Base-by-base conservation (phyloP, 78 protist species). In the Dictyostelium capitatum region DNA sequence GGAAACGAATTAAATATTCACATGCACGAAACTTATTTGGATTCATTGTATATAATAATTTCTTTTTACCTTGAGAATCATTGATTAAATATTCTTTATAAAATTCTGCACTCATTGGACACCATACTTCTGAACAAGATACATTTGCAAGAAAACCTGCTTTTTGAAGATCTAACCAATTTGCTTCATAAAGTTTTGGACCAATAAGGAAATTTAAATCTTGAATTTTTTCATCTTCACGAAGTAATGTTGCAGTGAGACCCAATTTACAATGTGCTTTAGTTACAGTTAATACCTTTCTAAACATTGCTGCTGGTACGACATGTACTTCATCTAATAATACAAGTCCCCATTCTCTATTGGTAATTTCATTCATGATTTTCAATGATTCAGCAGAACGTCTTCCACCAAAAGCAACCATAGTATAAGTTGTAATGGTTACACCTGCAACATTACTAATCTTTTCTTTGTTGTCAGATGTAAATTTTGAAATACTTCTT, bases 161-260 rank as follows among this genome's bases (percentile, higher is more conserved):
- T 19, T 47, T 65, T 82, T 94, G 97, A 30, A 99, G 94, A 54
- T 98, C 99, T 51, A 98, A 96, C 99, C 99, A 99, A 93, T 99
- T 99, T 4, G 99, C 99, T 57, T 99, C 99, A 95, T 99, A 99
- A 78, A 99, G 96, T 89, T 99, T 99, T 25, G 99, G 99, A 4
- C 99, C 99, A 72, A 99, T 96, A 46, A 99, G 94, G 77, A 78
- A 97, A 75, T 92, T 89, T n/a, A 99, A 95, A 37, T 99, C 99
- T 15, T 32, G 90, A 78, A 98, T 98, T 85, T 85, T 84, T 51
- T 97, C 98, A 89, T 99, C 99, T 80, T 99, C 99, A 17, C 99
- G 96, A 20, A 98, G 89, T 11, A 97, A 97, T 43, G 98, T 98
- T 17, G 98, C 99, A 6, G 99, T 99, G 9, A 99, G 96, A 0